A percentile compares a stretch with the other conserved stretches of the same genome.
phyloP scores from a whole-genome alignment of 2,329 filamentous ascomycete species.

The Trichoderma arundinaceum region DNA sequence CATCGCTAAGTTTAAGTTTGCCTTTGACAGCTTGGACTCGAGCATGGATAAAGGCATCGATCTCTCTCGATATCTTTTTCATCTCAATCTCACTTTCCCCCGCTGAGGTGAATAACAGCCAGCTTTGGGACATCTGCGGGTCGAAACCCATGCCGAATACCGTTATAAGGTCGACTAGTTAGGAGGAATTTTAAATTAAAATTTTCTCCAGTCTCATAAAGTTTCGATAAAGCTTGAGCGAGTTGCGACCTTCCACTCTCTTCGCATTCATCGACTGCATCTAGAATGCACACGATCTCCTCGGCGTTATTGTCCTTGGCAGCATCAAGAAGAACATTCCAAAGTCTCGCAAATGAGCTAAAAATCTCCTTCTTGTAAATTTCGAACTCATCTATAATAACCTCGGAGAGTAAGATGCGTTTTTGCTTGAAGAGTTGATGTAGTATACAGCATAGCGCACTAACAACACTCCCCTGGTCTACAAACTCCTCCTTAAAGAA shows the following conservation, averaged over 20 bases:
- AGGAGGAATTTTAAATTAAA: conserved; percentile 46
- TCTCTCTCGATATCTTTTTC: conserved; percentile 35
- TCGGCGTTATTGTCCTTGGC: conserved; percentile 26
- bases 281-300: conserved; percentile 46
- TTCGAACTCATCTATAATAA: neutral
- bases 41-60: conserved; percentile 34
- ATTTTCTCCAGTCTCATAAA: conserved; percentile 36
- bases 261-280: conserved; percentile 51
- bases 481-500: conserved; percentile 53
- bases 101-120: conserved; percentile 34
- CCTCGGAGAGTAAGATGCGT: neutral
- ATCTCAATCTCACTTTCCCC: conserved; percentile 34
- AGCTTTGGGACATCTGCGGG: conserved; percentile 3
- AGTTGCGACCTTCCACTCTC: conserved; percentile 35
- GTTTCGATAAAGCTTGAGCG: conserved; percentile 36
- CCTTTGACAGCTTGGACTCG: conserved; percentile 25
- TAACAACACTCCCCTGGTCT: conserved; percentile 41
- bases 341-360: conserved; percentile 31
- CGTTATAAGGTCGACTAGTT: conserved; percentile 42
- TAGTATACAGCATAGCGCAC: conserved; percentile 46
- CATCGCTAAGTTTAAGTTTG: conserved; percentile 7
- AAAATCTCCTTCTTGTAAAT: neutral
- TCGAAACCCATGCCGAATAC: conserved; percentile 37
- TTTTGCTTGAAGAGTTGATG: conserved; percentile 45
- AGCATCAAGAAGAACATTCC: neutral